Conservation (phyloP, 23 red algal genomes). For the Gracilariopsis chorda region DNA sequence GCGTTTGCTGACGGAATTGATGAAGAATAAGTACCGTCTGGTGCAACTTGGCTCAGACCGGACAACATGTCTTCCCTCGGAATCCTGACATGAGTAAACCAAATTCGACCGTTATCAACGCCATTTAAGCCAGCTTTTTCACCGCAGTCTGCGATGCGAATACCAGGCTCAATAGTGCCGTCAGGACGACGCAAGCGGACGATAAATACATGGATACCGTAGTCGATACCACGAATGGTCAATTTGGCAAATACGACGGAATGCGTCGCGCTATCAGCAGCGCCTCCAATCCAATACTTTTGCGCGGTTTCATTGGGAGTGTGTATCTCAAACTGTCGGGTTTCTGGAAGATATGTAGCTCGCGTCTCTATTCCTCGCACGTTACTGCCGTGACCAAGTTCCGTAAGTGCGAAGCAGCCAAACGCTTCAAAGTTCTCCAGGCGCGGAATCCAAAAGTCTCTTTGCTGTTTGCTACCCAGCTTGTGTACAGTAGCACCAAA, state of each 20-base stretch:
- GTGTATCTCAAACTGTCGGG: slow-evolving; percentile 64
- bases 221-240: slow-evolving; percentile 28
- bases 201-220: slow-evolving; percentile 91
- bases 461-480: slow-evolving; percentile 74
- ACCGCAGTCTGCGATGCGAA: slow-evolving; percentile 84
- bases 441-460: slow-evolving; percentile 52
- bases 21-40: slow-evolving; percentile 73
- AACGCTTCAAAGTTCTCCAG: slow-evolving; percentile 61
- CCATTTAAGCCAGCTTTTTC: slow-evolving; percentile 92
- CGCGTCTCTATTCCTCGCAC: slow-evolving; percentile 92
- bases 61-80: slow-evolving; percentile 71
- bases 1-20: slow-evolving; percentile 66
- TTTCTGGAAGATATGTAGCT: slow-evolving; percentile 65
- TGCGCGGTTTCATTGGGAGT: slow-evolving; percentile 85
- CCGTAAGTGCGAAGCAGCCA: slow-evolving; percentile 97
- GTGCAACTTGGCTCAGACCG: slow-evolving; percentile 32
- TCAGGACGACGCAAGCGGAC: slow-evolving; percentile 69
- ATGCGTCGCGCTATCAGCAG: slow-evolving; percentile 73
- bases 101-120: slow-evolving; percentile 99
- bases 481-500: slow-evolving; percentile 74
- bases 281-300: slow-evolving; percentile 98
- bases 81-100: slow-evolving; percentile 86
- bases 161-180: slow-evolving; percentile 10
- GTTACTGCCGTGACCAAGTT: slow-evolving; percentile 96
- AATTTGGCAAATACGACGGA: slow-evolving; percentile 88